These are phyloP conservation scores for Domatiomyces catenatus DNA, from an alignment of 2,329 filamentous ascomycete species.

Conservation along the genomic window DNA sequence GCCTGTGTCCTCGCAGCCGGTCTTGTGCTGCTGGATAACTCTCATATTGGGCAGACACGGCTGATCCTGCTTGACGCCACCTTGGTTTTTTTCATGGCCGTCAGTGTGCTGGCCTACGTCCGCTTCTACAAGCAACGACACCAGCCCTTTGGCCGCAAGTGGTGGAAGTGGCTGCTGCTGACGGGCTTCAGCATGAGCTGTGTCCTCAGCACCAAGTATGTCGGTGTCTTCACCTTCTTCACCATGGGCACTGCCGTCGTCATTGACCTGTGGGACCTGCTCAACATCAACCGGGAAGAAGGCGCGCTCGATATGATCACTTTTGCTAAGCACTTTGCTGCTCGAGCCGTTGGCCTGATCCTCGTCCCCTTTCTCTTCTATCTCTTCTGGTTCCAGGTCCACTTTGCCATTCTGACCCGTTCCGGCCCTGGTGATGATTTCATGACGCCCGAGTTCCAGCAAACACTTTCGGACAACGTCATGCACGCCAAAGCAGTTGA, in stretches of 20 bases:
- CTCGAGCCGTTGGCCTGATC: conserved; percentile 73
- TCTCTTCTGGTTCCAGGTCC: conserved; percentile 99
- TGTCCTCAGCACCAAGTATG: conserved; percentile 97
- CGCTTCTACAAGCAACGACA: conserved; percentile 96
- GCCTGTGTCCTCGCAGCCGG: conserved; percentile 76
- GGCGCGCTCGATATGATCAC: conserved; percentile 64
- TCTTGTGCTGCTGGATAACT: conserved; percentile 88
- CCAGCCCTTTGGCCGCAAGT: conserved; percentile 77
- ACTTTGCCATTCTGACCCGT: conserved; percentile 74
- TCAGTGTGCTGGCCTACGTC: conserved; percentile 85
- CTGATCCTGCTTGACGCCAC: conserved; percentile 91
- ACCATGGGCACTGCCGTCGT: conserved; percentile 87
- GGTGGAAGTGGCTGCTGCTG: conserved; percentile 98
- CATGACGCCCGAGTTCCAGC: conserved; percentile 97
- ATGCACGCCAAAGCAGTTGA: conserved; percentile 77
- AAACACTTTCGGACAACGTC: conserved; percentile 84
- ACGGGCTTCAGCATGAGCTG: conserved; percentile 91
- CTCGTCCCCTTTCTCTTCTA: conserved; percentile 93
- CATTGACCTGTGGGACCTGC: conserved; percentile 87
- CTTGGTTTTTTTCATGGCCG: conserved; percentile 87
- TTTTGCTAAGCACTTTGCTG: conserved; percentile 80
- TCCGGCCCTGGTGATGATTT: conserved; percentile 96
- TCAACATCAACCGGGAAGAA: conserved; percentile 72
- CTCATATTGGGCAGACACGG: conserved; percentile 89
- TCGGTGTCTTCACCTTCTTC: conserved; percentile 90